A percentile compares a stretch with the other conserved stretches of the same genome.
Conservation (phyloP, 1,284 basidiomycete species). For the Mycosarcoma mackinlayi region DNA sequence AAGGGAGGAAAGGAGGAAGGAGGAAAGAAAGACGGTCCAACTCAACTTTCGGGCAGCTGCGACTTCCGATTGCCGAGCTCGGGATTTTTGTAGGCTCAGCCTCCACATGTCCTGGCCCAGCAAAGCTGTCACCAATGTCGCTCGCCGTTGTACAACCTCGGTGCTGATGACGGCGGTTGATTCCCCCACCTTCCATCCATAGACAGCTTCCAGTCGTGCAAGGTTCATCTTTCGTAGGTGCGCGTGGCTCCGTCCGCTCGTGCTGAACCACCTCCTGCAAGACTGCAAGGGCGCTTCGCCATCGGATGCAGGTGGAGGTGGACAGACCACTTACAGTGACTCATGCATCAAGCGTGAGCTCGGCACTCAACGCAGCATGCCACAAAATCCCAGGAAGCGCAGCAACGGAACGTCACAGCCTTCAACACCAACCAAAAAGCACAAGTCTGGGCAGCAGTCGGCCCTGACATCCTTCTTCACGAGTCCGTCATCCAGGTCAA, state of each 20-base stretch:
- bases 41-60: neutral
- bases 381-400: slow-evolving; percentile 41
- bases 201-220: too few species aligned
- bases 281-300: too few species aligned
- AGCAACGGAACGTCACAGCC: slow-evolving; percentile 19
- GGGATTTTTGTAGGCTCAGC: slow-evolving; percentile 18
- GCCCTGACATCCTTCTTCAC: slow-evolving; percentile 48
- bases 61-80: slow-evolving; percentile 23
- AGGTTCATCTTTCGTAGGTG: neutral
- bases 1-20: neutral
- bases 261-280: too few species aligned
- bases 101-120: slow-evolving; percentile 23
- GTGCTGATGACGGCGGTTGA: neutral
- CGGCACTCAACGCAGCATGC: too few species aligned
- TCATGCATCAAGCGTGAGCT: too few species aligned
- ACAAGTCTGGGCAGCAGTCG: slow-evolving; percentile 26
- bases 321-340: too few species aligned
- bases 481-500: slow-evolving; percentile 26
- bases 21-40: neutral
- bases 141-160: neutral
- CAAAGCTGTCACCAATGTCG: neutral
- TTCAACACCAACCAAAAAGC: slow-evolving; percentile 38
- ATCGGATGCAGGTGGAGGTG: too few species aligned
- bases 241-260: too few species aligned
- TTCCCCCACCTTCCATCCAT: neutral